Percentiles rank a stretch among this genome's conserved stretches.
phyloP scores from a whole-genome alignment of 2,329 filamentous ascomycete genomes.

The Ceratocystis ficicola region DNA sequence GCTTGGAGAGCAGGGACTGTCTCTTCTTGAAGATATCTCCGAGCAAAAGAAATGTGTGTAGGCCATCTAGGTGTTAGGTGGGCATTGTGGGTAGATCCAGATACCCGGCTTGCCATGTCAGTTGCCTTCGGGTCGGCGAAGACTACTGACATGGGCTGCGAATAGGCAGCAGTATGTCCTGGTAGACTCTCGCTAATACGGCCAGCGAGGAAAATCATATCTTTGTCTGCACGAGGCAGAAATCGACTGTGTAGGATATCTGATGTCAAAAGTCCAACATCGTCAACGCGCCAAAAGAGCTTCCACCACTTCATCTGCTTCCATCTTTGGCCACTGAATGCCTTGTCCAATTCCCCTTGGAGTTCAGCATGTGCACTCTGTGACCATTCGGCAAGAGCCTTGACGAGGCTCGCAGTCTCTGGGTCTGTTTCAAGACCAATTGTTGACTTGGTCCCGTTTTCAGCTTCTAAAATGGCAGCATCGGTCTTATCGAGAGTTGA shows the following conservation, averaged over 20 bases:
- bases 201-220: slow-evolving; percentile 71
- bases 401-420: slow-evolving; percentile 35
- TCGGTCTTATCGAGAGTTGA: slow-evolving; percentile 51
- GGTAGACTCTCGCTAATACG: slow-evolving; percentile 46
- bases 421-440: slow-evolving; percentile 29
- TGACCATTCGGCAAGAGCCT: slow-evolving; percentile 58
- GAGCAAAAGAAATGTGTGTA: slow-evolving; percentile 57
- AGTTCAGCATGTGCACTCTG: slow-evolving; percentile 72
- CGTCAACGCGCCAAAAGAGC: slow-evolving; percentile 86
- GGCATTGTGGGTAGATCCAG: not conserved
- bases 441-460: slow-evolving; percentile 32
- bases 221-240: slow-evolving; percentile 64
- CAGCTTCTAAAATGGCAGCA: slow-evolving; percentile 39
- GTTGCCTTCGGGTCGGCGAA: not conserved
- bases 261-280: slow-evolving; percentile 69
- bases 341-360: slow-evolving; percentile 63
- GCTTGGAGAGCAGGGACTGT: slow-evolving; percentile 61
- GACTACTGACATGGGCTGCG: slow-evolving; percentile 29
- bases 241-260: slow-evolving; percentile 69
- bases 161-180: slow-evolving; percentile 27
- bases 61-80: slow-evolving; percentile 46
- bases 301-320: slow-evolving; percentile 83
- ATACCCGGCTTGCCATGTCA: not conserved
- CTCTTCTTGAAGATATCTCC: slow-evolving; percentile 52
- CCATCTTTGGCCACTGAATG: slow-evolving; percentile 68